phyloP scores from a whole-genome alignment of 129 eudicot genomes.

The Artemisia annua region DNA sequence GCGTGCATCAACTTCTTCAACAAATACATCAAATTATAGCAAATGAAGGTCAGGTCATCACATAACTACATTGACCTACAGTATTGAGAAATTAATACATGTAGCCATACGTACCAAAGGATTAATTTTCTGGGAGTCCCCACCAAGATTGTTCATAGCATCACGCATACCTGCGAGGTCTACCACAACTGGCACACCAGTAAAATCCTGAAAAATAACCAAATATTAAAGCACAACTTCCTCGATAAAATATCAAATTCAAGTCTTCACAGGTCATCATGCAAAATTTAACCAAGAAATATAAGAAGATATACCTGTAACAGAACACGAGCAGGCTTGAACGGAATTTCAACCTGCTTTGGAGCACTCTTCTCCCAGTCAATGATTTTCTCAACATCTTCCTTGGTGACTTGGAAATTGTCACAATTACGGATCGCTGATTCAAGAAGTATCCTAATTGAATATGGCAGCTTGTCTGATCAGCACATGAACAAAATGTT shows the following conservation, averaged over 20 bases:
- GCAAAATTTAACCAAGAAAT: background rate
- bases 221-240: background rate
- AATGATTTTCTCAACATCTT: constrained; percentile 92
- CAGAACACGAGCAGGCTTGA: constrained; percentile 97
- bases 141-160: constrained; percentile 95
- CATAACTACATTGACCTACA: background rate
- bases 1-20: constrained; percentile 1
- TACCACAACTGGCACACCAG: constrained; percentile 98
- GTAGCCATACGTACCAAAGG: constrained; percentile 67
- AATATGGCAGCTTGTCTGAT: constrained; percentile 92
- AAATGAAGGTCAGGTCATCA: background rate
- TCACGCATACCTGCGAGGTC: constrained; percentile 99
- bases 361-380: constrained; percentile 95
- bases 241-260: background rate
- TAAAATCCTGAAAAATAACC: constrained; percentile 67
- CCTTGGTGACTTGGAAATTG: constrained; percentile 88
- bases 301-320: constrained; percentile 57
- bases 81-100: background rate
- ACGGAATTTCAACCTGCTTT: constrained; percentile 90
- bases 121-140: constrained; percentile 89
- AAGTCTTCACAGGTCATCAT: constrained; percentile 7
- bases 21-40: constrained; percentile 7
- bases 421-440: constrained; percentile 97
- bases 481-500: constrained; percentile 13
- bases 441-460: constrained; percentile 86